These are phyloP conservation scores for Amaranthus cruentus DNA, from an alignment of 148 eudicot genomes.

Conservation along the genomic window DNA sequence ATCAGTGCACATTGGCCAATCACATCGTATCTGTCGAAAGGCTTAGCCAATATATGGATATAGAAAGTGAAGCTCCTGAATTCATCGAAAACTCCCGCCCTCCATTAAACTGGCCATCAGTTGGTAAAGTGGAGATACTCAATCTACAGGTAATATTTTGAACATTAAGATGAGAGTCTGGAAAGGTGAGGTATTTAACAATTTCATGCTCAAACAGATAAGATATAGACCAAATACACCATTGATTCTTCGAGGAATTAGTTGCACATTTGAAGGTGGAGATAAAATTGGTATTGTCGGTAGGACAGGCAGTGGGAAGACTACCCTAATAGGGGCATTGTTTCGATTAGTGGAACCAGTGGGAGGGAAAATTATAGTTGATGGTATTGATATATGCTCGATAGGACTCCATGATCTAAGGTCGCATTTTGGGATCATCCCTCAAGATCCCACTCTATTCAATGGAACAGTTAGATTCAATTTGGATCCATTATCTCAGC, in stretches of 20 bases:
- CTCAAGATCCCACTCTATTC: slow-evolving; percentile 37
- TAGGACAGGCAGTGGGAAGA: slow-evolving; percentile 83
- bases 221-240: slow-evolving; percentile 61
- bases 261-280: slow-evolving; percentile 77
- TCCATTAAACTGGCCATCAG: slow-evolving; percentile 63
- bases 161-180: background rate
- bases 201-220: slow-evolving; percentile 37
- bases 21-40: slow-evolving; percentile 82
- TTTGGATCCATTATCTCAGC: slow-evolving; percentile 62
- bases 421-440: slow-evolving; percentile 70
- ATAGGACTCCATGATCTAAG: slow-evolving; percentile 79
- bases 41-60: slow-evolving; percentile 75
- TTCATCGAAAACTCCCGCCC: slow-evolving; percentile 59
- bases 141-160: slow-evolving; percentile 15
- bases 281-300: slow-evolving; percentile 43
- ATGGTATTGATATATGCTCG: slow-evolving; percentile 52
- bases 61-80: slow-evolving; percentile 91
- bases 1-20: slow-evolving; percentile 71
- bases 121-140: slow-evolving; percentile 73
- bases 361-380: slow-evolving; percentile 60
- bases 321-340: slow-evolving; percentile 64
- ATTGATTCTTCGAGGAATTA: slow-evolving; percentile 64
- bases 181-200: background rate
- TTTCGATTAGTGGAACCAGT: slow-evolving; percentile 71
- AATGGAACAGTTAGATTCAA: slow-evolving; percentile 73